Evolutionary conservation across 768 basidiomycete genomes (phyloP), one percentile per base, ranked within the genome.

Genomic region (Dendrothele bispora): DNA sequence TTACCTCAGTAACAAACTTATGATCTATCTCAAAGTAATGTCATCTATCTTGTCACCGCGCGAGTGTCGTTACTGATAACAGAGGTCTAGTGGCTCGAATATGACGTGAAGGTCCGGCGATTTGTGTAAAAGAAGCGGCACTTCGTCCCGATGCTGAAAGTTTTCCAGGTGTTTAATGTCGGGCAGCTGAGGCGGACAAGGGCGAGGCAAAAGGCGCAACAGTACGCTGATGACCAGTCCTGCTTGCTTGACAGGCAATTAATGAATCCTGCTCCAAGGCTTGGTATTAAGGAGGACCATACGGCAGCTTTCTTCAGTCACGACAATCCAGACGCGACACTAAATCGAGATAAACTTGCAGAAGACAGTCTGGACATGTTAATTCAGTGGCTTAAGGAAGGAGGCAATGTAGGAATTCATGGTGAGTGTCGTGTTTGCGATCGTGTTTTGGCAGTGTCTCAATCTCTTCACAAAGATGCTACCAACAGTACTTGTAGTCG

Each of bases 341-440:
- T 74, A 50, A 73, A 79, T 40, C 82, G 97, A 12, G 95, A 98
- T 58, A 71, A 76, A 55, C 77, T 98, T 39, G 90, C 97, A 0
- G 82, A 83, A 54, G 97, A 98, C 60, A 92, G 93, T 65, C 67
- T 99, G 43, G 95, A 98, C 57, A 93, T 90, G 82, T 68, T 98
- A 40, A 97, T 99, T 52, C 77, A 83, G 32, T 99, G 97, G 97
- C 69, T 99, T 52, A 93, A 91, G 68, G 83, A 85, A 39, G 97
- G 94, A 3, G 93, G 94, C 1, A 99, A 99, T 62, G 95, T 98
- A 41, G 97, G 91, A 7, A 98, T 99, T 55, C 95, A 98, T 64
- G 97, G 95, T 92, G 58, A 39, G 74, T 51, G 55, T 30, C 39
- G 29, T 28, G 2, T 21, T 8, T 0, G 30, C 30, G 10, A 10